Base-by-base conservation (phyloP, 2,329 filamentous ascomycete species). In the Boeremia exigua region DNA sequence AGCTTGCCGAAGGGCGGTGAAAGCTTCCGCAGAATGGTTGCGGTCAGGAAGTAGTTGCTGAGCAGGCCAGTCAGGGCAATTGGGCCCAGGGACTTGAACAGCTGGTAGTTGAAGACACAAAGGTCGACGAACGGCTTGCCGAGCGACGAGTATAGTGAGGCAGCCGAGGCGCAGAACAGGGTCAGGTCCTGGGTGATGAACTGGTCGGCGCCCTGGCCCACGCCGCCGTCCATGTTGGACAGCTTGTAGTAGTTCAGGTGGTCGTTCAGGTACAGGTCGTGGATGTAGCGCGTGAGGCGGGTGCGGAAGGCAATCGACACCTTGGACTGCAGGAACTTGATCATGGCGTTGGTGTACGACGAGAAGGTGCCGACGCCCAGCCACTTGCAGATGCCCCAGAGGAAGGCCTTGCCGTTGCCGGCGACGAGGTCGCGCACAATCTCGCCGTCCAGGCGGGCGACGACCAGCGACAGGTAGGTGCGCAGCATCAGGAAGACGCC, bases 111-210 rank as follows among this genome's bases (percentile, higher is more conserved):
- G 82, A 99, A 99, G 42, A 98, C 95, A 64, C 93, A 91, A 2
- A 99, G 82, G 73, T 99, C 95, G n/a, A 99, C 91, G 62, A 97
- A 87, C 0, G 95, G 95, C 75, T 99, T 99, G n/a, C 95, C 95
- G 3, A 99, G 82, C 0, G 93, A 97, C 1, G 95, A 98, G 78
- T 98, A 99, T 5, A 99, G 80, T 19, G 92, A 91, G 14, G 95
- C 93, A 1, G 95, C 94, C 3, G 93, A 88, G 10, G 91, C 90
- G 73, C 96, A 99, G 79, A 99, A 99, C 1, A 96, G 82, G 0
- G 95, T 98, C 29, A 99, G 82, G 74, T 99, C 95, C 73, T 98
- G 94, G 0, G 95, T 98, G 70, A 99, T 98, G 76, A 93, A 98
- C 70, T 99, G 95, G 70, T 99, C 95, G 9, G 93, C 92, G 12